Evolutionary conservation across 2,329 filamentous ascomycete genomes (phyloP).

Genomic region (Fusarium albidum): DNA sequence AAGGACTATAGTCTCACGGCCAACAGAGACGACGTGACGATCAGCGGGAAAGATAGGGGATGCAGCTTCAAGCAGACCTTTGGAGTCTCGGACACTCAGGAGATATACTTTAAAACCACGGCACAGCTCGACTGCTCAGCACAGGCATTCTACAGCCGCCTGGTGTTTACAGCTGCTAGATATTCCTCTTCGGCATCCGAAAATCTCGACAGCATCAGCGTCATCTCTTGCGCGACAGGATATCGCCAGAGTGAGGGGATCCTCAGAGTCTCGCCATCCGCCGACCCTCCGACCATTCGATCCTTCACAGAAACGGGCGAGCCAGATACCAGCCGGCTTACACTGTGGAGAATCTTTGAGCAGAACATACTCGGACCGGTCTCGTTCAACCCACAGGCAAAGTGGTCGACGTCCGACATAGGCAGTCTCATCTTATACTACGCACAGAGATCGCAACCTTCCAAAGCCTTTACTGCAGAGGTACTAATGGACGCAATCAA

Average conservation of each 20-base stretch:
- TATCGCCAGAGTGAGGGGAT: conserved; percentile 10
- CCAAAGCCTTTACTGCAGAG: not conserved
- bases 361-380: conserved; percentile 13
- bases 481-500: conserved; percentile 7
- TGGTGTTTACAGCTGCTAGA: conserved; percentile 13
- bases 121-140: conserved; percentile 11
- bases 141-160: conserved; percentile 16
- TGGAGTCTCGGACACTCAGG: not conserved
- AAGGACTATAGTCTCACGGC: conserved; percentile 7
- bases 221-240: conserved; percentile 21
- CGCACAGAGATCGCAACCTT: conserved; percentile 2
- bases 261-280: not conserved
- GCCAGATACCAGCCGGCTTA: conserved; percentile 6
- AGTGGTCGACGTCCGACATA: conserved; percentile 16
- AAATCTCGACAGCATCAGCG: conserved; percentile 9
- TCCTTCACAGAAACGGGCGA: conserved; percentile 9
- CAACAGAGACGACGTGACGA: not conserved
- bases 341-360: conserved; percentile 19
- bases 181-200: conserved; percentile 10
- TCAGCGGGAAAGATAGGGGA: conserved; percentile 11
- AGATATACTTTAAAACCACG: conserved; percentile 20
- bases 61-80: conserved; percentile 22
- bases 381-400: conserved; percentile 10
- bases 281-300: not conserved
- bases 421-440: conserved; percentile 16